These are phyloP conservation scores for Eleusine coracana DNA, from an alignment of 176 grass and related monocot species.

Conservation along the genomic window DNA sequence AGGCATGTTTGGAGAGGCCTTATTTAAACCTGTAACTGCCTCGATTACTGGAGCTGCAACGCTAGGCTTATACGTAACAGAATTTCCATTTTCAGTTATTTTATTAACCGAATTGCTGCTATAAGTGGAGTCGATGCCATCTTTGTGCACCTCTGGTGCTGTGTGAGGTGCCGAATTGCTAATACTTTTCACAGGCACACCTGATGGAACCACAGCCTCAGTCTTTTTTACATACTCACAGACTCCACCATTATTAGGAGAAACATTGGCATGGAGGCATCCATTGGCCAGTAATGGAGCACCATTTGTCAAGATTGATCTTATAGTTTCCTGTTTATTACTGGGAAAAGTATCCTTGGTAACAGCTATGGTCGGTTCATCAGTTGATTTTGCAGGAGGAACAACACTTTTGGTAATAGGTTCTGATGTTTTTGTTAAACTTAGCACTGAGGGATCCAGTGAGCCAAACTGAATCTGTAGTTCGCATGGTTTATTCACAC, in stretches of 20 bases:
- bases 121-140: slow-evolving; percentile 16
- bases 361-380: slow-evolving; percentile 18
- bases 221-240: slow-evolving; percentile 34
- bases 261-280: slow-evolving; percentile 20
- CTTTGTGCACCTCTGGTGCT: slow-evolving; percentile 3
- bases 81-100: slow-evolving; percentile 49
- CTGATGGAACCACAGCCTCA: slow-evolving; percentile 27
- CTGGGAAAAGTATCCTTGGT: slow-evolving; percentile 26
- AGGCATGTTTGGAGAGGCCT: slow-evolving; percentile 42
- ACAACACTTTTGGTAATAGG: slow-evolving; percentile 32
- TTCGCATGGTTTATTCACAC: slow-evolving; percentile 33
- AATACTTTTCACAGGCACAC: slow-evolving; percentile 22
- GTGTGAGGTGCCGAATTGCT: slow-evolving; percentile 13
- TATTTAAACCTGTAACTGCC: slow-evolving; percentile 26
- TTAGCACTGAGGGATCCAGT: slow-evolving; percentile 62
- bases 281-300: slow-evolving; percentile 55
- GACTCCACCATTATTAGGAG: slow-evolving; percentile 37
- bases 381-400: slow-evolving; percentile 47
- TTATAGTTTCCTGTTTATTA: slow-evolving; percentile 35
- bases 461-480: slow-evolving; percentile 70
- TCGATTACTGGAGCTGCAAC: slow-evolving; percentile 42
- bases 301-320: slow-evolving; percentile 42
- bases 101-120: slow-evolving; percentile 37
- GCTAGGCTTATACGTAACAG: slow-evolving; percentile 33
- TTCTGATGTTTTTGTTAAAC: slow-evolving; percentile 38